Base-by-base conservation (phyloP, 805 yeast genomes). In the Pichia pseudocactophila region DNA sequence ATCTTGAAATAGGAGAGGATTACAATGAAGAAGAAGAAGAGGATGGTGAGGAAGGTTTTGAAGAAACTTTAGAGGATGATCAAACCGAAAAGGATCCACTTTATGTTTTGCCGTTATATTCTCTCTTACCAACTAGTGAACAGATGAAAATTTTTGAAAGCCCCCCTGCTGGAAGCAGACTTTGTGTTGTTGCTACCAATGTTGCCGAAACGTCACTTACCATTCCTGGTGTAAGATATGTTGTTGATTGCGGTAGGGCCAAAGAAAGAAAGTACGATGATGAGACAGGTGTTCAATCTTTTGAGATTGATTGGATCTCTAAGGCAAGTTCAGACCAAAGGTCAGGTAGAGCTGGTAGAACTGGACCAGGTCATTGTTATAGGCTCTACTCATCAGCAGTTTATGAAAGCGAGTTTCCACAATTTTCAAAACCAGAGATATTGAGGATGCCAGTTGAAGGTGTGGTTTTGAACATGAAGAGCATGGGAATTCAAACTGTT, bases 291-390 rank as follows among this genome's bases (percentile, higher is more conserved):
- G 95, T 92, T 28, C 97, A 90, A 63, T 83, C 94, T 46, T 94
- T 83, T 62, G 92, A 85, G 55, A 72, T 92, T 39, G 82, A 77
- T 42, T 92, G 97, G 97, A 70, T 89, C 4, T 82, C 95, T 37
- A 88, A 92, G 54, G 99, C 99, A 2, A 82, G 95, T 45, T 90
- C 97, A 0, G 92, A 78, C 51, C 99, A 92, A 68, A 74, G 99
- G 66, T 66, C 63, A 16, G 64, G 64, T 49, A 74, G 96, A 66
- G 95, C 96, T 9, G 96, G 96, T 30, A 76, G 96, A 69, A 86
- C 95, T 0, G 98, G 97, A 0, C 97, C 98, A 0, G 99, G 99
- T 45, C 97, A 92, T 56, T 86, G 96, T 59, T 92, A 92, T 59
- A 69, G 98, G 46, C 62, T 92, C 12, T 92, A 71, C 55, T 90